These are phyloP conservation scores for Colletotrichum sp. DNA, from an alignment of 2,329 filamentous ascomycete genomes.

Conservation along the genomic window DNA sequence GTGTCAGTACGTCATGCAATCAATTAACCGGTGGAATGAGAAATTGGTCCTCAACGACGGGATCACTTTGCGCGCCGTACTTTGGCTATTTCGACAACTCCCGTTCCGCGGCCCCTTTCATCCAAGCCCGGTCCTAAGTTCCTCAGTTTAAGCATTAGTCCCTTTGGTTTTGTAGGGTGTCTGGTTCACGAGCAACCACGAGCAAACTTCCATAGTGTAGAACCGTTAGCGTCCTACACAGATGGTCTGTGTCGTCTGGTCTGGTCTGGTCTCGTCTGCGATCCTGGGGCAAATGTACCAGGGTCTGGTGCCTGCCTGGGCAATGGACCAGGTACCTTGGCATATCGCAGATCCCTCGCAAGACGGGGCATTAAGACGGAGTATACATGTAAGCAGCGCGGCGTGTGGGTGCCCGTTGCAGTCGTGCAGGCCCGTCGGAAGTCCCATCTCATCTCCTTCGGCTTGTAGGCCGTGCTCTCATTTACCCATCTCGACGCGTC, in stretches of 20 bases:
- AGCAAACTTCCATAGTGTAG: background rate
- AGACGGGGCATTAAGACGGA: background rate
- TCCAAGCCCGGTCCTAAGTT: background rate
- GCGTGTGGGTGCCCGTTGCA: background rate
- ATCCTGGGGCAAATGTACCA: background rate
- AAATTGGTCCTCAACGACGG: background rate
- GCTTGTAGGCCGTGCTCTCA: background rate
- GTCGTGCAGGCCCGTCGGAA: background rate
- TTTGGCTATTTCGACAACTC: background rate
- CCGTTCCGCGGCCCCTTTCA: background rate
- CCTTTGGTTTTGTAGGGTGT: background rate
- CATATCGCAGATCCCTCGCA: background rate
- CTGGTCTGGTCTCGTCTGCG: background rate
- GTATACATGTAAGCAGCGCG: background rate
- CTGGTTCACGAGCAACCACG: background rate
- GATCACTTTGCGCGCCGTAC: background rate
- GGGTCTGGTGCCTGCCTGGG: background rate
- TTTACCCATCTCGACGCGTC: background rate
- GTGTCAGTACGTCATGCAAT: background rate
- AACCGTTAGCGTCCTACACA: background rate
- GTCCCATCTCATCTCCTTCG: background rate
- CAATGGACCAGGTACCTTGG: background rate
- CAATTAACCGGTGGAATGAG: background rate
- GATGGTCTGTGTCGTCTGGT: background rate
- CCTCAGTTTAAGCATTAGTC: background rate